Evolutionary conservation across 139 green algal genomes (phyloP).

Genomic region (Chara braunii): DNA sequence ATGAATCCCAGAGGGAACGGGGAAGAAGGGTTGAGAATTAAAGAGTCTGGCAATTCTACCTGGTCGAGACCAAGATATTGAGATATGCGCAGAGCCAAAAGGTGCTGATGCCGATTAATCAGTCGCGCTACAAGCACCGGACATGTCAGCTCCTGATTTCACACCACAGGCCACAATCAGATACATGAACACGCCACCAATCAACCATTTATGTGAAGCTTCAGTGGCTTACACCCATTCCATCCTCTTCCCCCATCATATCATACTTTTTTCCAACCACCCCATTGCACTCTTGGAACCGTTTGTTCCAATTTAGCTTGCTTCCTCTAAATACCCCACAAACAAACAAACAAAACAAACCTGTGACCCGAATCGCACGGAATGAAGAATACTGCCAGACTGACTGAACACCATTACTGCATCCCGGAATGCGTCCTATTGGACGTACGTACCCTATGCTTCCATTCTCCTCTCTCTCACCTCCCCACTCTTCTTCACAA

Average conservation of each 20-base stretch:
- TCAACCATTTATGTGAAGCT: not conserved
- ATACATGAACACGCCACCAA: not conserved
- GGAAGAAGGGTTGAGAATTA: too few relatives aligned
- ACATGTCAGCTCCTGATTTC: constrained; percentile 20
- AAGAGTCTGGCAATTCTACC: too few relatives aligned
- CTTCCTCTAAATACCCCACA: too few relatives aligned
- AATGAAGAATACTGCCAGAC: too few relatives aligned
- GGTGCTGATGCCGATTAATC: constrained; percentile 47
- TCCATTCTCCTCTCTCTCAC: too few relatives aligned
- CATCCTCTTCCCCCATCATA: constrained; percentile 2
- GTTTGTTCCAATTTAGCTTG: not conserved
- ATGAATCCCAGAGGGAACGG: too few relatives aligned
- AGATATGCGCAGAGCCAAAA: constrained; percentile 57
- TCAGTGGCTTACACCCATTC: not conserved
- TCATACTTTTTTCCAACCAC: not conserved
- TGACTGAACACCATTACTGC: too few relatives aligned
- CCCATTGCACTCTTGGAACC: not conserved
- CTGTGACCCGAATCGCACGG: too few relatives aligned
- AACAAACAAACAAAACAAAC: too few relatives aligned
- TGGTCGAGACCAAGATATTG: constrained; percentile 41
- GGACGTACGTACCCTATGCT: too few relatives aligned
- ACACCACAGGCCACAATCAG: not conserved
- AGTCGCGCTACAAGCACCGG: constrained; percentile 58
- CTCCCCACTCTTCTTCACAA: too few relatives aligned
- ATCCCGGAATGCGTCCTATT: too few relatives aligned